Conservation (phyloP, 192 early-diverging fungal genomes). For the Radiomyces spectabilis region DNA sequence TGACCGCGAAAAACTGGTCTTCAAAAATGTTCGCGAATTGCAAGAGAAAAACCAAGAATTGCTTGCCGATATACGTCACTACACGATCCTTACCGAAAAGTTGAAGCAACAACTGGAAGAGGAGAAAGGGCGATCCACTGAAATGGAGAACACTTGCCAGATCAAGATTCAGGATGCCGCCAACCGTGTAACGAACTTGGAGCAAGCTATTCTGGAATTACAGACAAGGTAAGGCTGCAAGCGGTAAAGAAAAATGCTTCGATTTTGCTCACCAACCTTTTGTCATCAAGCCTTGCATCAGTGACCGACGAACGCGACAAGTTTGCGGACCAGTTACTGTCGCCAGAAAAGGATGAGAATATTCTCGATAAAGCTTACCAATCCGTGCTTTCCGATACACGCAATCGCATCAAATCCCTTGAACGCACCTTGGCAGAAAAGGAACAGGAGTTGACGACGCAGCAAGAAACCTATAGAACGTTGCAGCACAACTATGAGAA, state of each 20-base stretch:
- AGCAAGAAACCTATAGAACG: no score
- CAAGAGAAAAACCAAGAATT: conserved; percentile 12
- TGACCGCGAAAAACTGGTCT: conserved; percentile 1
- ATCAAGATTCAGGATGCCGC: background rate
- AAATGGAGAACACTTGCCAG: background rate
- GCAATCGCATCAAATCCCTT: background rate
- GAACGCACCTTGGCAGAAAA: background rate
- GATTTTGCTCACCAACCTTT: background rate
- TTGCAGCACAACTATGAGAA: no score
- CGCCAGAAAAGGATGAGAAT: background rate
- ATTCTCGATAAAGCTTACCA: background rate
- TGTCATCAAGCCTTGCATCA: background rate
- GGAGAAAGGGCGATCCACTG: background rate
- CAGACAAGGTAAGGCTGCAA: background rate
- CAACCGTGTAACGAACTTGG: background rate
- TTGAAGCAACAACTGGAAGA: background rate
- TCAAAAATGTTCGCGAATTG: conserved; percentile 9
- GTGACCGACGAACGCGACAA: no score
- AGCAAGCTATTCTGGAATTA: background rate
- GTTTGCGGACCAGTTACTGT: no score
- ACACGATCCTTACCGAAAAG: background rate
- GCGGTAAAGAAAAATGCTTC: background rate
- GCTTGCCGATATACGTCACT: conserved; percentile 2
- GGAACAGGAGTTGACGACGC: background rate
- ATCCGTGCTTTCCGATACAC: no score